Conservation (phyloP, 257 asterid species). For the Nemophila menziesii region DNA sequence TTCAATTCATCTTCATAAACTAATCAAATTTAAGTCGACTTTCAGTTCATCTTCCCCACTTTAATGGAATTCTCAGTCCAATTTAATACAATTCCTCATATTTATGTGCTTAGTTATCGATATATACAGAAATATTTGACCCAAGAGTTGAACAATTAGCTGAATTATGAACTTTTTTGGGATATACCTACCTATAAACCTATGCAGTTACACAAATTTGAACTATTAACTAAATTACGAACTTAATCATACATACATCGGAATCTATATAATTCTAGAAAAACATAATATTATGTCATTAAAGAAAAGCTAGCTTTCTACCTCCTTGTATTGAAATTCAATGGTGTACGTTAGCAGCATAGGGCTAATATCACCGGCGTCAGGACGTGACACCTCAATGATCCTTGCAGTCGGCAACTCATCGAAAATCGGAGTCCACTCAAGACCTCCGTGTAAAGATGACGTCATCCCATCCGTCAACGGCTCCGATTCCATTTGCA, state of each 20-base stretch:
- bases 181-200: too few species aligned
- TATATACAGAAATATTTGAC: neutral
- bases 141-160: neutral
- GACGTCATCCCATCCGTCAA: constrained; percentile 36
- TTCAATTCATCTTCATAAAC: neutral
- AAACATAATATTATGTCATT: neutral
- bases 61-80: neutral
- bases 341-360: constrained; percentile 78
- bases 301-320: neutral
- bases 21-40: neutral
- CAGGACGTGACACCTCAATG: constrained; percentile 75
- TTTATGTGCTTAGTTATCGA: neutral
- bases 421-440: constrained; percentile 52
- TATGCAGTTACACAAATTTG: too few species aligned
- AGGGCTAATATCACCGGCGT: constrained; percentile 81
- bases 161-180: neutral
- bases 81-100: too few species aligned
- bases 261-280: neutral
- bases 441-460: constrained; percentile 26
- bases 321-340: constrained; percentile 68
- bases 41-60: neutral
- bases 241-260: neutral
- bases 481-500: constrained; percentile 47
- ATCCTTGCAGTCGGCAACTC: constrained; percentile 71
- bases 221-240: neutral